A percentile compares a stretch with the other conserved stretches of the same genome.
Evolutionary conservation across 805 yeast species (phyloP).

Genomic region (Teunomyces panamensis): DNA sequence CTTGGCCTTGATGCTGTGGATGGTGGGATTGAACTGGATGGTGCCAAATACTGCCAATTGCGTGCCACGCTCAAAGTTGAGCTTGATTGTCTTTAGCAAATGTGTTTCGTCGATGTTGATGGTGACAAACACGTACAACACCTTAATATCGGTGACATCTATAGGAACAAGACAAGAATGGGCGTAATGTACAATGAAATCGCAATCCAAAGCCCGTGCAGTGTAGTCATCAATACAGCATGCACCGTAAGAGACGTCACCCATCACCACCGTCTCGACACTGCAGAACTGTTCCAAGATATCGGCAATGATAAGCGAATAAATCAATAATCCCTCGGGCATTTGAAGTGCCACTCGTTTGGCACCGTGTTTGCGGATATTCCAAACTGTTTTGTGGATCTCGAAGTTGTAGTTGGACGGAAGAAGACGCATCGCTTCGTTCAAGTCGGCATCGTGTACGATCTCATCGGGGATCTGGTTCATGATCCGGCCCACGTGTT

Average conservation of each 20-base stretch:
- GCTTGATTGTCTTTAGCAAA: constrained; percentile 68
- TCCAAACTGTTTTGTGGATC: constrained; percentile 94
- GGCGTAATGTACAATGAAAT: constrained; percentile 92
- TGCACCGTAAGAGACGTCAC: constrained; percentile 98
- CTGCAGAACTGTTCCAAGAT: constrained; percentile 87
- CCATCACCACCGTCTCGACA: constrained; percentile 91
- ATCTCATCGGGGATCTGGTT: constrained; percentile 90
- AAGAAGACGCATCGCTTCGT: constrained; percentile 73
- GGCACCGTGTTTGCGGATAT: constrained; percentile 69
- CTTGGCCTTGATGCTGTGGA: constrained; percentile 70
- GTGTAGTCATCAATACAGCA: constrained; percentile 97
- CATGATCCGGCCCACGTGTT: constrained; percentile 56
- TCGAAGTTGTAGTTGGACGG: constrained; percentile 96
- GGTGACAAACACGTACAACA: constrained; percentile 92
- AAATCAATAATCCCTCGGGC: constrained; percentile 95
- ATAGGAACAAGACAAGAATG: constrained; percentile 96
- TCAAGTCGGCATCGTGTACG: constrained; percentile 73
- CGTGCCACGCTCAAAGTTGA: constrained; percentile 63
- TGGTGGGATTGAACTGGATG: constrained; percentile 93
- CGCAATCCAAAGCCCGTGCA: constrained; percentile 90
- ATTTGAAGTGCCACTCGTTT: constrained; percentile 89
- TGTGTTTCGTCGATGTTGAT: constrained; percentile 85
- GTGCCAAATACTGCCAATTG: constrained; percentile 88
- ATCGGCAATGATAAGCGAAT: constrained; percentile 86
- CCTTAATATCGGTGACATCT: constrained; percentile 86